Conservation (phyloP, 208 protist genomes). For the Leishmania tropica region DNA sequence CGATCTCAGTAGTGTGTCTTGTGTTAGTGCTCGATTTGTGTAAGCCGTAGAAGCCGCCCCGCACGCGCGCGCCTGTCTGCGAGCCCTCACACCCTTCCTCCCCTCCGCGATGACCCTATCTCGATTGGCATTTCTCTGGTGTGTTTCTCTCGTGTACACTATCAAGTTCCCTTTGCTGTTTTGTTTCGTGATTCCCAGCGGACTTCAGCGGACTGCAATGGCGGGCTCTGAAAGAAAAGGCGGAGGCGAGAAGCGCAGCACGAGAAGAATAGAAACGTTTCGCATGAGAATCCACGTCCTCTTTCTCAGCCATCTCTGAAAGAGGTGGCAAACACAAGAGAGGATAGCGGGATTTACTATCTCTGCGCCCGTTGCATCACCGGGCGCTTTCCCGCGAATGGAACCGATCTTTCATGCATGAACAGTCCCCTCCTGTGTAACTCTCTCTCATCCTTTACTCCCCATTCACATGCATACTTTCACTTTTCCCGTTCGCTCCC, state of each 20-base stretch:
- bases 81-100: neutral
- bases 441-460: neutral
- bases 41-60: neutral
- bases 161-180: constrained; percentile 4
- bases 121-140: constrained; percentile 10
- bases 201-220: neutral
- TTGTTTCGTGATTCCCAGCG: constrained; percentile 12
- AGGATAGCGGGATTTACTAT: neutral
- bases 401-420: neutral
- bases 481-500: neutral
- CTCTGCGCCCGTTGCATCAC: neutral
- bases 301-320: neutral
- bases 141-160: constrained; percentile 11
- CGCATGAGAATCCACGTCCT: neutral
- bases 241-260: neutral
- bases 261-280: neutral
- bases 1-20: neutral
- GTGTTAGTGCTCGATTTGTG: neutral
- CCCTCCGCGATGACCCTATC: neutral
- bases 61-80: neutral
- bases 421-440: neutral
- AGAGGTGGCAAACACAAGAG: neutral
- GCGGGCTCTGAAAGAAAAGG: neutral
- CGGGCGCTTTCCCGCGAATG: neutral
- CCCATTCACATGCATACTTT: neutral